phyloP scores from a whole-genome alignment of 345 rosid genomes.

The Pseudoturritis turrita region DNA sequence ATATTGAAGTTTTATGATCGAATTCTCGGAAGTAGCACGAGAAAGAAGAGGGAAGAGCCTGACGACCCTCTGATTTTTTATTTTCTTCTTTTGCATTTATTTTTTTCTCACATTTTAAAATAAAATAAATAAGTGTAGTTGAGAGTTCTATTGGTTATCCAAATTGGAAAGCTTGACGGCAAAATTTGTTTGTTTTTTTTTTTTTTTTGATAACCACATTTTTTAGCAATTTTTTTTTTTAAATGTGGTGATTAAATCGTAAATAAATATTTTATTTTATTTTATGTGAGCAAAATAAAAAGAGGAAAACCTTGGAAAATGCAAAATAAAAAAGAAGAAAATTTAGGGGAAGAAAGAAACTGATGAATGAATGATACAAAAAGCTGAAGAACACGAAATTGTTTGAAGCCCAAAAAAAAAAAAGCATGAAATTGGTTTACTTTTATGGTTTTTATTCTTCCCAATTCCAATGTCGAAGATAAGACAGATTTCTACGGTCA shows the following conservation, averaged over 20 bases:
- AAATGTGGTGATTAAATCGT: too few species aligned
- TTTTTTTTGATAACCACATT: too few species aligned
- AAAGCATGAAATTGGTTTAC: too few species aligned
- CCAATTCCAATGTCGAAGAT: not conserved
- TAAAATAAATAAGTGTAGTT: not conserved
- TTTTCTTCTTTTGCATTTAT: not conserved
- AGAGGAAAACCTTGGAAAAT: not conserved
- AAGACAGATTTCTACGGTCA: not conserved
- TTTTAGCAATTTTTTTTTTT: too few species aligned
- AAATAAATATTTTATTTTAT: too few species aligned
- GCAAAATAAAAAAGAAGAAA: too few species aligned
- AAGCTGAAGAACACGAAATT: not conserved
- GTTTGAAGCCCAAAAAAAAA: too few species aligned
- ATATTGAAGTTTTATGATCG: not conserved
- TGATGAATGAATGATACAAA: not conserved
- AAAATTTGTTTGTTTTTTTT: not conserved
- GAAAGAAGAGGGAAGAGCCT: slow-evolving; percentile 21
- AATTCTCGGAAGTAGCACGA: slow-evolving; percentile 16
- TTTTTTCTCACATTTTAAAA: not conserved
- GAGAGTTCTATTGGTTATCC: not conserved
- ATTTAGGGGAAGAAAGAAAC: not conserved
- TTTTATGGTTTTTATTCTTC: too few species aligned
- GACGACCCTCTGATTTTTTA: not conserved
- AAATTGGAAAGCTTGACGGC: not conserved
- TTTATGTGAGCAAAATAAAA: too few species aligned